Base-by-base conservation (phyloP, 495 filamentous ascomycete species). In the Hypoxylon rickii region DNA sequence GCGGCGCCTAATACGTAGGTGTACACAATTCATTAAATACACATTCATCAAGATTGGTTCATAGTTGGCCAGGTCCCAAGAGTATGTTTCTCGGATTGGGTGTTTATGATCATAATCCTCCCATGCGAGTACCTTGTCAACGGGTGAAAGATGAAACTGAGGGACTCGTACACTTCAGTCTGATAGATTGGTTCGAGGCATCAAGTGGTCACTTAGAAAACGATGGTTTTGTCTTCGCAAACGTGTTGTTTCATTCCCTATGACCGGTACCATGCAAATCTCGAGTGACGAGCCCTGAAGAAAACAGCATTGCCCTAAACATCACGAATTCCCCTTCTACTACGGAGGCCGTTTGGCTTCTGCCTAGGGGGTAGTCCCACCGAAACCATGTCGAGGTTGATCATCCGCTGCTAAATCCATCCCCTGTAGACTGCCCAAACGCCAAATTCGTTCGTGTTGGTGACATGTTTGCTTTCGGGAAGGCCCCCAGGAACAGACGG, bases 241-340 rank as follows among this genome's bases (percentile, higher is more conserved):
- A 65, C 44, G 45, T 48, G 58, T 68, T 62, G 19, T 58, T 67
- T 68, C 65, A 68, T 68, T 66, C 57, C 62, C 62, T 58, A 62
- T 63, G 61, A 60, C 65, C 65, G 55, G 62, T 65, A 63, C 61
- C 65, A 68, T 68, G 65, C 61, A 68, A 61, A 63, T 59, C 53
- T 58, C 34, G 46, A 63, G 43, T 51, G 45, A 65, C 39, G 63
- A 57, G 55, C 54, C 62, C 51, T 56, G 39, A 68, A 62, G 54
- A 55, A 56, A 62, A 56, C 54, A 51, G 58, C 62, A 57, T 63
- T 58, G 62, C 62, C 62, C 50, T 45, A 32, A 53, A 18, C 37
- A 56, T 56, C 54, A 63, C 53, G 51, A 26, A 56, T 64, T 45
- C 31, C 47, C 49, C 44, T 49, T 37, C 51, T 33, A 44, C 41